A percentile compares a stretch with the other conserved stretches of the same genome.
phyloP scores from a whole-genome alignment of 371 early-diverging fungal species.

The Zychaea mexicana region DNA sequence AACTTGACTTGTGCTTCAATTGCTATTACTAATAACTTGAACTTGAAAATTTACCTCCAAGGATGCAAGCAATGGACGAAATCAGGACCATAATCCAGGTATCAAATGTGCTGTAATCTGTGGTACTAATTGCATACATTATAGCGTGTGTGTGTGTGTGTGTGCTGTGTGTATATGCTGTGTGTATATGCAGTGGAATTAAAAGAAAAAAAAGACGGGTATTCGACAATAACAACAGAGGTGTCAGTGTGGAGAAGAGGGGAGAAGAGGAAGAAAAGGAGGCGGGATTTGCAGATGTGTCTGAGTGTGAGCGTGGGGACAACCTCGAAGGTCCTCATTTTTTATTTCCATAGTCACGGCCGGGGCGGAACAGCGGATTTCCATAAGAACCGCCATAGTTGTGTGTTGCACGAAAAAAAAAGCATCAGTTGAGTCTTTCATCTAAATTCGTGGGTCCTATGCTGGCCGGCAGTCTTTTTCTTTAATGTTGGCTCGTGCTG shows the following conservation, averaged over 20 bases:
- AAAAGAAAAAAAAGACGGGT: background rate
- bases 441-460: no score
- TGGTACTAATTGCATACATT: background rate
- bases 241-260: background rate
- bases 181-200: no score
- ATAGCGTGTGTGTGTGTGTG: no score
- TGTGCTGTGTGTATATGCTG: no score
- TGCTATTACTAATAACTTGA: no score
- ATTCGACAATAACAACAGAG: no score
- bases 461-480: no score
- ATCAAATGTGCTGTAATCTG: background rate
- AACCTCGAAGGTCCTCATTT: constrained; percentile 3
- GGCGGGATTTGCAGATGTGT: background rate
- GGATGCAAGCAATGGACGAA: constrained; percentile 37
- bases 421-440: background rate
- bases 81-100: constrained; percentile 37
- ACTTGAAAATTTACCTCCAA: no score
- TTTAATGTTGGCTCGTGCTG: no score
- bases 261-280: background rate
- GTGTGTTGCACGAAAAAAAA: background rate
- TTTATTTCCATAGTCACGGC: background rate
- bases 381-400: no score
- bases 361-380: no score
- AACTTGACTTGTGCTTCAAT: no score
- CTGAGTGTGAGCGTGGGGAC: background rate